Evolutionary conservation across 1,284 basidiomycete genomes (phyloP).

Genomic region (Puccinia brachypodii): DNA sequence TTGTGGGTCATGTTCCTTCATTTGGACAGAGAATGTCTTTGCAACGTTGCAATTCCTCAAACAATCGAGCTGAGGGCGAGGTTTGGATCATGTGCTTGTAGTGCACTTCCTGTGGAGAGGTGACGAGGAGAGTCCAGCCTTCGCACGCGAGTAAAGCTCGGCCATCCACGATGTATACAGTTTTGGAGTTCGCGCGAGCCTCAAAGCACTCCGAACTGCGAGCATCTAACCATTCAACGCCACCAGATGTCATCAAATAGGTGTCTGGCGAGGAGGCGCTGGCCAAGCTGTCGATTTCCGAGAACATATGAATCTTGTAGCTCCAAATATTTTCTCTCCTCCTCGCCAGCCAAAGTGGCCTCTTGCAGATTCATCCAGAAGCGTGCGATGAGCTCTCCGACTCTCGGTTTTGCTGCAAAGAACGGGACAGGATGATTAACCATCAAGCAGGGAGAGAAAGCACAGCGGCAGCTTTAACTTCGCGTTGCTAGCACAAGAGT

Average conservation of each 20-base stretch:
- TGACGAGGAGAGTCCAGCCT: conserved; percentile 11
- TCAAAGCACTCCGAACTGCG: background rate
- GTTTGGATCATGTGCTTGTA: too few species aligned
- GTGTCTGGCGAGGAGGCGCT: background rate
- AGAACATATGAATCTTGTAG: background rate
- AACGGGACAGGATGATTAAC: background rate
- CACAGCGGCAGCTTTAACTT: background rate
- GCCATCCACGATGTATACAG: conserved; percentile 7
- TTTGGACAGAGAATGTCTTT: conserved; percentile 8
- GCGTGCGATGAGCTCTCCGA: background rate
- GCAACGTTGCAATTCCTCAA: background rate
- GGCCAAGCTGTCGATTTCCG: background rate
- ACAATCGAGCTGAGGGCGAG: too few species aligned
- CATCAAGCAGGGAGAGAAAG: background rate
- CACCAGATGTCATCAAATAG: background rate
- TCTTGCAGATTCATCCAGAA: background rate
- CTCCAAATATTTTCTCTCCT: background rate
- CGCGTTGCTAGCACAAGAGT: background rate
- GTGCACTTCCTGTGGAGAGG: too few species aligned
- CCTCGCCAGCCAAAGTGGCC: conserved; percentile 1
- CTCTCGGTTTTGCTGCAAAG: background rate
- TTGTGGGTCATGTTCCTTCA: background rate
- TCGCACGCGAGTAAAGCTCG: background rate
- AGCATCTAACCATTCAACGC: background rate
- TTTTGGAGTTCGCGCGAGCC: background rate